A percentile compares a stretch with the other conserved stretches of the same genome.
Conservation (phyloP, 2,329 filamentous ascomycete genomes). For the Fusarium pininemorale region DNA sequence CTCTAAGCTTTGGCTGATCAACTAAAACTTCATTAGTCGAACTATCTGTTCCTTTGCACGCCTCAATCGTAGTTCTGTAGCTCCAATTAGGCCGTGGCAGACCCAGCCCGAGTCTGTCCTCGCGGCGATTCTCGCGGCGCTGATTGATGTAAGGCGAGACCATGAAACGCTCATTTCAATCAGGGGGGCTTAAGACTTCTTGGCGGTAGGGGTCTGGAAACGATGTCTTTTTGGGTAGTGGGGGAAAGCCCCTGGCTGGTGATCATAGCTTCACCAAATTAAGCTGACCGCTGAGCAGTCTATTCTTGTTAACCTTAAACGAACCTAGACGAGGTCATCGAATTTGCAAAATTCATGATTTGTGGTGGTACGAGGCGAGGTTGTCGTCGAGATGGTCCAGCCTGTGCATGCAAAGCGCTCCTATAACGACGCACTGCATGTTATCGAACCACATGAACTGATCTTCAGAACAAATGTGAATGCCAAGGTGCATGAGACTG, state of each 20-base stretch:
- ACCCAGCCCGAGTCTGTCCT: neutral
- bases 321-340: neutral
- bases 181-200: neutral
- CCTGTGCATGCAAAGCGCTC: neutral
- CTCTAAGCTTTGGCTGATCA: neutral
- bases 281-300: neutral
- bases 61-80: neutral
- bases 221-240: neutral
- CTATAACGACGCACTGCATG: neutral
- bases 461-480: neutral
- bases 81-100: too few relatives aligned
- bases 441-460: neutral
- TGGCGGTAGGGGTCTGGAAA: slow-evolving; percentile 14
- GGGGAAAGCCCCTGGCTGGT: slow-evolving; percentile 1
- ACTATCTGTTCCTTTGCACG: neutral
- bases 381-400: neutral
- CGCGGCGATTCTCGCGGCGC: neutral
- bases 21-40: neutral
- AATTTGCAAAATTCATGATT: neutral
- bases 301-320: slow-evolving; percentile 2
- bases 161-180: slow-evolving; percentile 18
- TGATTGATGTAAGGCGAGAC: neutral
- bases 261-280: slow-evolving; percentile 8
- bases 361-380: neutral
- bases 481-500: neutral